Base-by-base conservation (phyloP, 2,329 filamentous ascomycete genomes). In the Talaromyces atroroseus region DNA sequence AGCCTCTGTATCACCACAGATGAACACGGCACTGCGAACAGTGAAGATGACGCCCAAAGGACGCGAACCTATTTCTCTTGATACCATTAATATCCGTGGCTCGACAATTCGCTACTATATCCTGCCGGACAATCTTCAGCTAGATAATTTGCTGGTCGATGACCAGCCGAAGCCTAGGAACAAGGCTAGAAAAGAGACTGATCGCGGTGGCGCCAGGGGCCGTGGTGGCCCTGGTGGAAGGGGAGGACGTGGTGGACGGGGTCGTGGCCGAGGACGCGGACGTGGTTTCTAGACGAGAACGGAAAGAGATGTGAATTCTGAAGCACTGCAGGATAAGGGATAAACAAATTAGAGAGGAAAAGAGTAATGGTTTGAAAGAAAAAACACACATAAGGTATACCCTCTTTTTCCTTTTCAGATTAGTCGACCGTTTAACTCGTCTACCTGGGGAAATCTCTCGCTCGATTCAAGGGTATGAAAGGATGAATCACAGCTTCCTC, bases 161-260 rank as follows among this genome's bases (percentile, higher is more conserved):
- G 94, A 99, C 76, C 86, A 90, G 67, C 91, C 92, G 52, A 99
- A 99, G 81, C 92, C 94, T 60, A 97, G 97, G 88, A 99, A 99
- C 79, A 99, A 99, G 85, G 92, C 94, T 24, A 85, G 92, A 71
- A 99, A 99, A 82, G 94, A 97, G 78, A 82, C 70, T 44, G 75
- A 77, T 52, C 78, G 86, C 49, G 75, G 79, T 46, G 70, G 77
- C 48, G 71, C 76, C 20, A 71, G 77, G 23, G 75, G 76, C 11
- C 75, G 78, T 40, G 74, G 80, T 38, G 72, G 54, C 8, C 47
- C 36, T 12, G 16, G 54, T 12, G 54, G 55, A 45, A 80, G 45
- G 72, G 76, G 42, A 64, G 78, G 52, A 71, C 79, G 26, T 79
- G 84, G 58, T 75, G 81, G 18, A 66, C 75, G 48, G 36, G 55